Evolutionary conservation across 2,329 filamentous ascomycete genomes (phyloP), one percentile per base, ranked within the genome.

Genomic region (Diaporthe nobilis): DNA sequence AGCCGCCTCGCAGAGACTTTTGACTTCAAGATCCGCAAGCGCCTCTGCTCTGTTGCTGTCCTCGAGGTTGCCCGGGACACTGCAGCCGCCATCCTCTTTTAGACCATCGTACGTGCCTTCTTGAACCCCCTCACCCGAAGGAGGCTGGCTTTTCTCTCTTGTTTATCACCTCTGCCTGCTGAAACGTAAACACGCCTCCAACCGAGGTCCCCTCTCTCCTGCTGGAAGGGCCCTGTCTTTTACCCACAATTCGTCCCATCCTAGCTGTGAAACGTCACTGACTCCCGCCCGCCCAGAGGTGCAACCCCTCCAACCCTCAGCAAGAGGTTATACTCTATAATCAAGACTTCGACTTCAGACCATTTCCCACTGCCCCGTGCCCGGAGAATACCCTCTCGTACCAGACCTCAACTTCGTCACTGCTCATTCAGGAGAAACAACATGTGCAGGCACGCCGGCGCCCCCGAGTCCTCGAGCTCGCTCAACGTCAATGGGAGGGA

Each of bases 371-470:
- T 70, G 55, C 76, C 71, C 57, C 75, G 75, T 28, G 53, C 73
- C 55, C 74, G 77, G 55, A 70, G 73, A 75, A 71, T 28, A 31
- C 77, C 67, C 49, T 67, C 77, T 34, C 57, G 71, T 71, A 79
- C 73, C 75, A 51, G 74, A 28, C 79, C 80, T 44, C 57, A 67
- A 44, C 76, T 80, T 70, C 88, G 93, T 82, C 85, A 93, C 84
- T 97, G 94, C 85, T 96, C 94, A 72, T 94, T 93, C 85, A 90
- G 92, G 86, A 90, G 93, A 86, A 84, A 88, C 83, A 88, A 87
- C 80, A 96, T 96, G 92, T 94, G 93, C 85, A 91, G 90, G 79
- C 80, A 81, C 67, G 84, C 84, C 55, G 81, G 83, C 53, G 80
- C 79, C 57, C 78, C 81, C 79, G 84, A 84, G 53, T 78, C 80